phyloP scores from a whole-genome alignment of 139 green algal genomes.

The Gonium pectorale region DNA sequence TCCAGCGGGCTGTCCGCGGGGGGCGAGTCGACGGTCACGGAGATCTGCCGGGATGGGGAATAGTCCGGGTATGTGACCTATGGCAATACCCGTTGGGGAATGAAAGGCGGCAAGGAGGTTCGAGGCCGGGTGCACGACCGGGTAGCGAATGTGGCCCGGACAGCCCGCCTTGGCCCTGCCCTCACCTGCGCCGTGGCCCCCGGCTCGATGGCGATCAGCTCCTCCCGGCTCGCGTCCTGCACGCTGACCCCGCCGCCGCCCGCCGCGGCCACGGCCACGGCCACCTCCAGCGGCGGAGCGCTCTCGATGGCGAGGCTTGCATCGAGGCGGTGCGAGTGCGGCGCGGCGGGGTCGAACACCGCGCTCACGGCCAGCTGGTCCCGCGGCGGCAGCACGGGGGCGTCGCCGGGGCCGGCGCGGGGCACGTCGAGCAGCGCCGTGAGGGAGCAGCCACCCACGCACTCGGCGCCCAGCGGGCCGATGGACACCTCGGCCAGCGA shows the following conservation, averaged over 20 bases:
- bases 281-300: slow-evolving; percentile 10
- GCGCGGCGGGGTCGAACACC: slow-evolving; percentile 52
- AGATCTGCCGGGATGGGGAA: background rate
- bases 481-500: slow-evolving; percentile 1
- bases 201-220: slow-evolving; percentile 3
- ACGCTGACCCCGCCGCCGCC: background rate
- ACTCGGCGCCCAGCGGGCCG: slow-evolving; percentile 46
- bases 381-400: background rate
- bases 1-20: slow-evolving; percentile 9
- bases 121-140: too few relatives aligned
- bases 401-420: background rate
- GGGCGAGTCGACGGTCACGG: background rate
- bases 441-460: slow-evolving; percentile 44
- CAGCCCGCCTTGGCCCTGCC: too few relatives aligned
- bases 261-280: background rate
- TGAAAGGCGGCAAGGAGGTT: too few relatives aligned
- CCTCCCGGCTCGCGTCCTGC: background rate
- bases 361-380: background rate
- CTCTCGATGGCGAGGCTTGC: background rate
- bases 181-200: background rate
- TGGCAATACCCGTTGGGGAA: too few relatives aligned
- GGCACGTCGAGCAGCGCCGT: slow-evolving; percentile 36
- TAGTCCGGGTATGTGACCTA: too few relatives aligned
- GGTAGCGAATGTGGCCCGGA: too few relatives aligned
- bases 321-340: background rate